Evolutionary conservation across 31 red algal genomes (phyloP), one percentile per base, ranked within the genome.

Genomic region (Porphyra umbilicalis): DNA sequence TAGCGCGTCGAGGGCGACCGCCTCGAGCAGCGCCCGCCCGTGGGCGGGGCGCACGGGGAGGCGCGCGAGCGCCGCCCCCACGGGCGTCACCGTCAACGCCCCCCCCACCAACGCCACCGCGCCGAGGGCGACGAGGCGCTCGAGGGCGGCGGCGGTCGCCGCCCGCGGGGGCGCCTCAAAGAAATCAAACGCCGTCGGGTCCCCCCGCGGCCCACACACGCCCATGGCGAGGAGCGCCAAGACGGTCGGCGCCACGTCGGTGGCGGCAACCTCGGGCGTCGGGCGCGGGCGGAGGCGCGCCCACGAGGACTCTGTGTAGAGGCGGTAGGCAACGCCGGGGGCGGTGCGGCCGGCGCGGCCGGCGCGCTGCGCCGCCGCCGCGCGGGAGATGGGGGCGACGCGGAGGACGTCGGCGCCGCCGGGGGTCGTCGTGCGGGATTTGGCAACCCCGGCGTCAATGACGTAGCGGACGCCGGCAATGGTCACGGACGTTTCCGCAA

Each of bases 401-500:
- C 80, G 76, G 46, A 99, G 80, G 18, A 93, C 82, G 80, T 95
- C 96, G n/a, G 88, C 89, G 36, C 86, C 84, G 10, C 88, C 33
- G 42, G 83, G 82, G 38, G 84, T 93, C 18, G 86, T 81, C 35
- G 76, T 78, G n/a, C 93, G 83, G 18, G 88, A 87, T 44, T 99
- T 99, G 35, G 83, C 84, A 38, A 96, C 34, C 7, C 97, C 97
- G 32, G 89, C 82, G 77, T 99, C 97, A 25, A 99, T 85, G 18
- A 99, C 97, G 80, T 89, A 99, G 37, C 76, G 79, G 35, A 99
- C 87, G 46, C 82, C 84, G 84, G 89, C 83, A 31, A 99, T 94
- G 35, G 97, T 99, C 15, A 99, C 44, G 81, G 87, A 90, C 32
- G 97, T 99, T 38, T 99, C 97, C 6, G 97, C 97, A 67, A 99